Percentiles rank a stretch among this genome's conserved stretches.
phyloP scores from a whole-genome alignment of 352 stramenopile genomes.

The Pythium grandisporangium region DNA sequence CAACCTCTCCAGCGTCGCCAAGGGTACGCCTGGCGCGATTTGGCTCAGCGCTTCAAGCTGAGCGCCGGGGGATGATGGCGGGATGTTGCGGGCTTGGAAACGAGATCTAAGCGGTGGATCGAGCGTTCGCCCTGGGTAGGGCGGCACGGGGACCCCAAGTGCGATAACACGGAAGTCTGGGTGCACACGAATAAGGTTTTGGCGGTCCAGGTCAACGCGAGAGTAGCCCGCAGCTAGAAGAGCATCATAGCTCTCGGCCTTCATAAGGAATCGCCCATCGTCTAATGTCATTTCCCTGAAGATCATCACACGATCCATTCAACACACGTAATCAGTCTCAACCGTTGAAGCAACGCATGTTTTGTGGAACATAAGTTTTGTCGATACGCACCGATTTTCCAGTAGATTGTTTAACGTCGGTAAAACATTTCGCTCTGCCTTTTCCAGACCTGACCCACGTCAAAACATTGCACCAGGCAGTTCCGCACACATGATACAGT shows the following conservation, averaged over 20 bases:
- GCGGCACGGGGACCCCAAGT: slow-evolving; percentile 78
- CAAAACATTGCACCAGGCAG: not conserved
- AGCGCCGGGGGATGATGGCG: slow-evolving; percentile 46
- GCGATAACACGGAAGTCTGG: slow-evolving; percentile 92
- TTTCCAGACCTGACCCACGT: slow-evolving; percentile 73
- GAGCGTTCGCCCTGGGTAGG: slow-evolving; percentile 76
- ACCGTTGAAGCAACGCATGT: too few relatives aligned
- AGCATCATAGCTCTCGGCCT: slow-evolving; percentile 70
- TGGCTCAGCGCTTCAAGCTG: slow-evolving; percentile 47
- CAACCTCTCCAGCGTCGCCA: slow-evolving; percentile 51
- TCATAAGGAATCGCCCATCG: slow-evolving; percentile 91
- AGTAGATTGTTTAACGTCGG: slow-evolving; percentile 97
- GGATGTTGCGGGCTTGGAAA: slow-evolving; percentile 74
- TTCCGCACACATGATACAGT: too few relatives aligned
- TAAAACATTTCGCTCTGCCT: slow-evolving; percentile 94
- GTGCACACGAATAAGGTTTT: slow-evolving; percentile 83
- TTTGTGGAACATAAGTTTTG: too few relatives aligned
- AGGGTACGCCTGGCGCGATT: slow-evolving; percentile 31
- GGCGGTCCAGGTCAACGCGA: slow-evolving; percentile 24
- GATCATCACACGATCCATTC: too few relatives aligned
- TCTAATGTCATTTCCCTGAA: slow-evolving; percentile 91
- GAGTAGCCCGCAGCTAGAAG: slow-evolving; percentile 48
- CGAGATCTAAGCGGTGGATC: slow-evolving; percentile 82
- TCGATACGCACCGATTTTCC: too few relatives aligned
- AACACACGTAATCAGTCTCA: too few relatives aligned